These are phyloP conservation scores for Aquanectria penicillioides DNA, from an alignment of 2,329 filamentous ascomycete genomes.

Conservation along the genomic window DNA sequence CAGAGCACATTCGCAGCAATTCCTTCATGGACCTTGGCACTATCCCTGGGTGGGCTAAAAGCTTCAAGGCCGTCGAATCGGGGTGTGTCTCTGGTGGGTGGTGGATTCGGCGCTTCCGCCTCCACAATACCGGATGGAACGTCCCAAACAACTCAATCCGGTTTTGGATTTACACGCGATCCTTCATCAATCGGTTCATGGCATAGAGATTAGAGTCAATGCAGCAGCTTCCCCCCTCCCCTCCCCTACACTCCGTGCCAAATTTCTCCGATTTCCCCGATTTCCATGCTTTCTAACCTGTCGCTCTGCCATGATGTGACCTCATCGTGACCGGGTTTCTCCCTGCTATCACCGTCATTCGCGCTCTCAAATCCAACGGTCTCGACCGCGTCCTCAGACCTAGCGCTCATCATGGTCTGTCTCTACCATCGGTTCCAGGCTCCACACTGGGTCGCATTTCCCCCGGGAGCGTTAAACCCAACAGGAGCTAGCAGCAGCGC, in stretches of 20 bases:
- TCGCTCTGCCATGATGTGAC: too few relatives aligned
- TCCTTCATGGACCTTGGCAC: not conserved
- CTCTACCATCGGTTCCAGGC: constrained; percentile 1
- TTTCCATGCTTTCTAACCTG: too few relatives aligned
- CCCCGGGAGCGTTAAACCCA: constrained; percentile 15
- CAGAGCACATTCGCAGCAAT: not conserved
- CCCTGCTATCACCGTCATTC: too few relatives aligned
- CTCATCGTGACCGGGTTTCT: too few relatives aligned
- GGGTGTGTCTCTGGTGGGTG: too few relatives aligned
- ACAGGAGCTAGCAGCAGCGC: constrained; percentile 3
- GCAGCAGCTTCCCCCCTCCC: too few relatives aligned
- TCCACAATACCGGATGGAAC: constrained; percentile 3
- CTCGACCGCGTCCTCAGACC: too few relatives aligned
- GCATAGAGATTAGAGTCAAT: constrained; percentile 12
- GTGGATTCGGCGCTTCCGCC: not conserved
- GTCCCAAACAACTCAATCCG: constrained; percentile 29
- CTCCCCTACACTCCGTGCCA: too few relatives aligned
- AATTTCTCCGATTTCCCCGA: too few relatives aligned
- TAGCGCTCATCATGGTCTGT: constrained; percentile 1
- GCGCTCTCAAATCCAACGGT: too few relatives aligned
- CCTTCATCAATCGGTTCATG: constrained; percentile 5
- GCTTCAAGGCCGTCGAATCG: too few relatives aligned
- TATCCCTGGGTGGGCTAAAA: too few relatives aligned
- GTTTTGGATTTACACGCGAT: constrained; percentile 27
- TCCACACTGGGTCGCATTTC: constrained; percentile 6